A percentile compares a stretch with the other conserved stretches of the same genome.
phyloP scores from a whole-genome alignment of 345 rosid genomes.

The Brassica incana region DNA sequence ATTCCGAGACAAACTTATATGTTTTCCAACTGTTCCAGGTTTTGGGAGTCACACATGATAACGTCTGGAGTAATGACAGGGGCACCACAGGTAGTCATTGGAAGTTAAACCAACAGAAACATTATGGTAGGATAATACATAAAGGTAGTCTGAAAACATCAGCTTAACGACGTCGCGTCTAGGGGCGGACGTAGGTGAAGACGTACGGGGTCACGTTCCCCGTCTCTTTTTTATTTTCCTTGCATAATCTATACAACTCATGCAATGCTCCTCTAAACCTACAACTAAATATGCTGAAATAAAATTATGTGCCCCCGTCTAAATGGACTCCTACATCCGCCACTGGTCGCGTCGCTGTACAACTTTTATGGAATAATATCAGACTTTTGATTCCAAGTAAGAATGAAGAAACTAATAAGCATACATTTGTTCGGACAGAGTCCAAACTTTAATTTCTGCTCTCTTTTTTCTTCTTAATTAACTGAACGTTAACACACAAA shows the following conservation, averaged over 20 bases:
- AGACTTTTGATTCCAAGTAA: not conserved
- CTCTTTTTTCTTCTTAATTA: constrained; percentile 15
- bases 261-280: too few species aligned
- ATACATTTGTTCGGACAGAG: not conserved
- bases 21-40: constrained; percentile 15
- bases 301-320: too few species aligned
- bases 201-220: too few species aligned
- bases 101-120: not conserved
- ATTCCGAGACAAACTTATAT: not conserved
- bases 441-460: not conserved
- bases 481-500: constrained; percentile 7
- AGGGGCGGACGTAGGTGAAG: too few species aligned
- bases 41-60: not conserved
- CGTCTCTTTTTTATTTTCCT: too few species aligned
- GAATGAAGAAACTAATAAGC: not conserved
- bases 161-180: not conserved
- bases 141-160: not conserved
- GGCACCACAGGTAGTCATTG: not conserved
- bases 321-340: too few species aligned
- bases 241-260: too few species aligned
- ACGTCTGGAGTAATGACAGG: constrained; percentile 3
- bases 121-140: not conserved
- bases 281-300: too few species aligned
- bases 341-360: not conserved
- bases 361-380: not conserved